Evolutionary conservation across 2,329 filamentous ascomycete genomes (phyloP).

Genomic region (Penicillium hordei): DNA sequence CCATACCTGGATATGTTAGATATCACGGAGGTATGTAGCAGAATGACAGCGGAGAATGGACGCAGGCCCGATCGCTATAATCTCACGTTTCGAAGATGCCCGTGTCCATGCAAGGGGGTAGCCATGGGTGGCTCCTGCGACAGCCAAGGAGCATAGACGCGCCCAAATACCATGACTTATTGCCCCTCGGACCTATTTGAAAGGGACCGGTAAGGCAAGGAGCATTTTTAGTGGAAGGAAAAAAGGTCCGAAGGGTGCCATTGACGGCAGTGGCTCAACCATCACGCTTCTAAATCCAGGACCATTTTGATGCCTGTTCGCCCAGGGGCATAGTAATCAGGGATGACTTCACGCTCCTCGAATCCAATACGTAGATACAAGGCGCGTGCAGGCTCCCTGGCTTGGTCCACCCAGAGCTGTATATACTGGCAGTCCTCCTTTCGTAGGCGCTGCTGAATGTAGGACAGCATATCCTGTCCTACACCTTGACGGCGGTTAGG

Average conservation of each 20-base stretch:
- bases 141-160: slow-evolving; percentile 23
- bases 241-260: slow-evolving; percentile 16
- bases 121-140: slow-evolving; percentile 13
- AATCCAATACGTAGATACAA: slow-evolving; percentile 51
- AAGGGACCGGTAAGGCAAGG: slow-evolving; percentile 21
- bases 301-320: slow-evolving; percentile 50
- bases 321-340: slow-evolving; percentile 53
- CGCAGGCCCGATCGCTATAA: slow-evolving; percentile 21
- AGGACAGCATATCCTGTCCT: slow-evolving; percentile 46
- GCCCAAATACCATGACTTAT: slow-evolving; percentile 24
- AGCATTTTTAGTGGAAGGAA: slow-evolving; percentile 12
- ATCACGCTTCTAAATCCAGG: slow-evolving; percentile 34
- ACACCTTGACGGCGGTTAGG: slow-evolving; percentile 49
- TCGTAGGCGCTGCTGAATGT: slow-evolving; percentile 44
- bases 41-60: slow-evolving; percentile 30
- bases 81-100: slow-evolving; percentile 35
- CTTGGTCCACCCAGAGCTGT: slow-evolving; percentile 55
- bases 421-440: slow-evolving; percentile 51
- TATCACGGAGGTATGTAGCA: slow-evolving; percentile 39
- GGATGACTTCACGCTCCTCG: slow-evolving; percentile 46
- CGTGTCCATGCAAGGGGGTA: slow-evolving; percentile 37
- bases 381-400: slow-evolving; percentile 44
- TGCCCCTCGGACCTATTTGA: slow-evolving; percentile 22
- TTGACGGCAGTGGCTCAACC: slow-evolving; percentile 26
- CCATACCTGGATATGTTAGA: slow-evolving; percentile 43